Evolutionary conservation across 306 rosid species (phyloP), one percentile per base, ranked within the genome.

Genomic region (Neltuma alba): DNA sequence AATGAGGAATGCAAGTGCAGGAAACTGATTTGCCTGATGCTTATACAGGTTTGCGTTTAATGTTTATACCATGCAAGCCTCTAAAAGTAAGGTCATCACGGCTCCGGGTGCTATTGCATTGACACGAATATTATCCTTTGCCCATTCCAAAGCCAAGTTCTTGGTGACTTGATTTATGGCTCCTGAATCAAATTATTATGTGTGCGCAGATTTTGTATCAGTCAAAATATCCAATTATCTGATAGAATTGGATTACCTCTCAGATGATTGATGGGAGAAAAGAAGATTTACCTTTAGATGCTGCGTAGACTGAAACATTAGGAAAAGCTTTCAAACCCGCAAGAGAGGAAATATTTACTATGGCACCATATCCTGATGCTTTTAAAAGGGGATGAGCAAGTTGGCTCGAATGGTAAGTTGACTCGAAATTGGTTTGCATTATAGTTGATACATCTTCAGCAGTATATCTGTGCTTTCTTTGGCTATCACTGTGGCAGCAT

Each of bases 141-240:
- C 89, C 92, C 92, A 88, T 64, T 88, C 89, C 8, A 86, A 77
- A 4, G 89, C 88, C 41, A 86, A 63, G 79, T 82, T 86, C 84
- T 25, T 84, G 33, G 91, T 82, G 12, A 85, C 13, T 52, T 90
- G 94, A 57, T 87, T 87, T 34, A 90, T 81, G 0, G 92, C 94
- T 42, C 89, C 91, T 92, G 70, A 38, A 77, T 34, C 16, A 61
- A 16, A 27, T 18, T 50, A 6, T 47, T 45, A 45, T 20, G 1
- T 20, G 18, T 8, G 11, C 1, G 25, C 58, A 50, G 58, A 50
- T 7, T n/a, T 20, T 8, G 58, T 50, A 7, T 50, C 58, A 50
- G 12, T 48, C 2, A 48, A 48, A 20, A 5, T 5, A 18, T 23
- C 6, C 57, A 16, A 6, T 16, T 20, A 7, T 50, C 58, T 18